Evolutionary conservation across 1,284 basidiomycete species (phyloP).

Genomic region (Trametes hirsuta): DNA sequence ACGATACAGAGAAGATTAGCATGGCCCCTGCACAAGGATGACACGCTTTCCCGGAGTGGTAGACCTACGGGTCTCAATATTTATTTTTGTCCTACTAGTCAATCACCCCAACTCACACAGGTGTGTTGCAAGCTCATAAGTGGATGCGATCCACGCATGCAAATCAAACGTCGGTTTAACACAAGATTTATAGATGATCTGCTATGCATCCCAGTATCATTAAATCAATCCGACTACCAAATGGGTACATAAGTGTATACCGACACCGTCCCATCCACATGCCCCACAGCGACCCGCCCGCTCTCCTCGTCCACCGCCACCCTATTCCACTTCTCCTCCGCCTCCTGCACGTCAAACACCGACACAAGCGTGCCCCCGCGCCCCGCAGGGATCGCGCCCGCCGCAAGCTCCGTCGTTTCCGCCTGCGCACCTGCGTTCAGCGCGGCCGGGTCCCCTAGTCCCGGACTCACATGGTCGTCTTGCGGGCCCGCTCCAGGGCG

Average conservation of each 20-base stretch:
- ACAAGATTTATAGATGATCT: no score
- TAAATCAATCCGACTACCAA: background rate
- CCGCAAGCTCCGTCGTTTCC: constrained; percentile 21
- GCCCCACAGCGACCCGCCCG: constrained; percentile 60
- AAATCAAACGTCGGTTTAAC: no score
- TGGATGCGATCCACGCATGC: no score
- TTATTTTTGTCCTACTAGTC: constrained; percentile 12
- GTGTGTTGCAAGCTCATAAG: no score
- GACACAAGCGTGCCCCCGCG: constrained; percentile 34
- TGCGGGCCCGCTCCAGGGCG: constrained; percentile 5
- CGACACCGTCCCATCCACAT: constrained; percentile 50
- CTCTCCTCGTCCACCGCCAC: constrained; percentile 62
- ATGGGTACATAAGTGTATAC: constrained; percentile 37
- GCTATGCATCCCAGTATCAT: no score
- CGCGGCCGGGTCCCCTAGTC: constrained; percentile 2
- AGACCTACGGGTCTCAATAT: constrained; percentile 31
- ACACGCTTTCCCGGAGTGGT: constrained; percentile 32
- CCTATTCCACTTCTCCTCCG: constrained; percentile 51
- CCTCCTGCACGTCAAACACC: constrained; percentile 47
- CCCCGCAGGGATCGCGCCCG: constrained; percentile 27
- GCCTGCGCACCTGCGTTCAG: constrained; percentile 17
- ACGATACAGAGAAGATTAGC: constrained; percentile 33
- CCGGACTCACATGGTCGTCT: constrained; percentile 19
- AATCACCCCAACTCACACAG: no score
- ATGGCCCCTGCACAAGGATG: constrained; percentile 32